Evolutionary conservation across 2,329 filamentous ascomycete genomes (phyloP), one percentile per base, ranked within the genome.

Genomic region (Arachnomyces sp.): DNA sequence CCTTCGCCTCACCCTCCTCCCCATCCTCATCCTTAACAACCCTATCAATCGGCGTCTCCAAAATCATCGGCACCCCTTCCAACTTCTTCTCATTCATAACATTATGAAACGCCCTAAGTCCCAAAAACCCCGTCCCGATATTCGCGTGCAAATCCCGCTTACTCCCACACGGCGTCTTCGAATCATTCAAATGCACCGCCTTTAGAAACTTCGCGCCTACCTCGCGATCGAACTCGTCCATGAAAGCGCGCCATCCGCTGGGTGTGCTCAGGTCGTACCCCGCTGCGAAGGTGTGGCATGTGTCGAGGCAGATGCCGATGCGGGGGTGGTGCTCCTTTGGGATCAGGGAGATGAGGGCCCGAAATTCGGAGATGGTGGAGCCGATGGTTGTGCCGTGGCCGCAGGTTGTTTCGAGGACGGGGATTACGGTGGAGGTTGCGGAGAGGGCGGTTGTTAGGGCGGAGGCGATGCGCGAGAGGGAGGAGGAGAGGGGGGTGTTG

Each of bases 401-500:
- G 1, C 90, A 92, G 89, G 96, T 96, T 45, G 94, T 96, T 65
- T 98, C 92, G 3, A 98, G 69, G 1, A 96, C 74, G 0, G 89
- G 92, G 28, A 90, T 72, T 1, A 95, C 90, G 1, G 71, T 73
- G 31, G 71, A 74, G 0, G 85, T 94, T 42, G 82, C 84, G 40
- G 73, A 71, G 55, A 96, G 86, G 0, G 89, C 83, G 43, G 74
- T 76, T 58, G 94, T 95, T 36, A 98, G 73, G 53, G 89, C 83
- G 31, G 73, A 68, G 2, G 92, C 88, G 36, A 98, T 85, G 30
- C 92, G 79, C 11, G 65, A 70, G 42, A 94, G 81, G 3, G 89
- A 89, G 14, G 78, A 80, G 1, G 72, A 67, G 28, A 82, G 77
- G 3, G 75, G 71, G 28, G 75, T 74, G 34, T 81, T 79, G 42